phyloP scores from a whole-genome alignment of 2,329 filamentous ascomycete species.

The Aspergillus tubingensis region DNA sequence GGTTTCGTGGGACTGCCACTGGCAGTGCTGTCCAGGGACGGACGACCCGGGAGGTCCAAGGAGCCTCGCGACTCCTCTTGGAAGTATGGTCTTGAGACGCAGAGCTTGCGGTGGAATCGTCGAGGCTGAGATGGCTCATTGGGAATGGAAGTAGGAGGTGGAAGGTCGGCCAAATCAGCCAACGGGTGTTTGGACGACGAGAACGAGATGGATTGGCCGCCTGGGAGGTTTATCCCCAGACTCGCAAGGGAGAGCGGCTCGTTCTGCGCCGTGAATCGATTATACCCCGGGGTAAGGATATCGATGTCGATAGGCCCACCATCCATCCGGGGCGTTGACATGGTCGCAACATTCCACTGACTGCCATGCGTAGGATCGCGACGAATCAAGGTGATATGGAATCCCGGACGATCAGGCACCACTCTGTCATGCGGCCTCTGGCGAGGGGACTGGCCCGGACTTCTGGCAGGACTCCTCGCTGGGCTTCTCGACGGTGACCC shows the following conservation, averaged over 20 bases:
- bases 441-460: constrained; percentile 31
- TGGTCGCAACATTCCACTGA: constrained; percentile 75
- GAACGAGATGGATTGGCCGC: constrained; percentile 14
- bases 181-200: constrained; percentile 9
- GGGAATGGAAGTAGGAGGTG: constrained; percentile 4
- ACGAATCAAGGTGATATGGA: constrained; percentile 65
- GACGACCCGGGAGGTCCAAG: constrained; percentile 20
- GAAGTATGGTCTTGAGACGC: constrained; percentile 32
- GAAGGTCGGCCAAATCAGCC: constrained; percentile 1
- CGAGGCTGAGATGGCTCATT: constrained; percentile 25
- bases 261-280: constrained; percentile 53
- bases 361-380: constrained; percentile 67
- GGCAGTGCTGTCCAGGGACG: constrained; percentile 19
- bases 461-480: constrained; percentile 29
- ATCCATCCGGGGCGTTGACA: constrained; percentile 48
- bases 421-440: constrained; percentile 15
- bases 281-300: constrained; percentile 62
- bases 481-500: constrained; percentile 19
- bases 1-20: constrained; percentile 19
- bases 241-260: constrained; percentile 38
- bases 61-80: constrained; percentile 23
- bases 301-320: constrained; percentile 52
- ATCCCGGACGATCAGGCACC: constrained; percentile 27
- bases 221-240: constrained; percentile 29
- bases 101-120: constrained; percentile 36